Conservation (phyloP, 371 early-diverging fungal species). For the Rhizopus delemar region DNA sequence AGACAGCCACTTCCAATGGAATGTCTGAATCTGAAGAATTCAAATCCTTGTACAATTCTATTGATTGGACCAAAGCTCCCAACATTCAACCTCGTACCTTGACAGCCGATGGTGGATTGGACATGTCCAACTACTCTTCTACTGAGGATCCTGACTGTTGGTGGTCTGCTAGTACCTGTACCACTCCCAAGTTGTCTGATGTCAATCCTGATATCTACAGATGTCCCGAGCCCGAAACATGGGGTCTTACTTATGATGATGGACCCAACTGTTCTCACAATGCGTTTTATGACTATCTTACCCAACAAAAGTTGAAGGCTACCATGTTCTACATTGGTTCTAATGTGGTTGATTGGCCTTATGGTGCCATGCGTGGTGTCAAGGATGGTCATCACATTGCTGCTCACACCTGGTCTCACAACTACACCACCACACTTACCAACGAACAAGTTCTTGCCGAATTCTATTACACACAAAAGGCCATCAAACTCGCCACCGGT, state of each 20-base stretch:
- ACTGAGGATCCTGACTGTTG: slow-evolving; percentile 48
- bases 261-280: slow-evolving; percentile 58
- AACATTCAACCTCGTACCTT: slow-evolving; percentile 32
- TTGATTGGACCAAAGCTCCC: slow-evolving; percentile 50
- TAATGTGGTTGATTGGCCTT: slow-evolving; percentile 50
- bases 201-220: slow-evolving; percentile 39
- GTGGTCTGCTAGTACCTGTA: slow-evolving; percentile 48
- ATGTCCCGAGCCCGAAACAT: slow-evolving; percentile 49
- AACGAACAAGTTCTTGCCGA: slow-evolving; percentile 62
- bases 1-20: slow-evolving; percentile 43
- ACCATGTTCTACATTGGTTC: slow-evolving; percentile 43
- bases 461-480: slow-evolving; percentile 52
- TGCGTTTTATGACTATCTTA: slow-evolving; percentile 50
- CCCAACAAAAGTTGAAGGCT: slow-evolving; percentile 29
- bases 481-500: slow-evolving; percentile 57
- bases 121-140: slow-evolving; percentile 33
- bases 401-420: slow-evolving; percentile 64
- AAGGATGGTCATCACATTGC: slow-evolving; percentile 55
- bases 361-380: slow-evolving; percentile 54
- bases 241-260: slow-evolving; percentile 52
- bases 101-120: slow-evolving; percentile 31
- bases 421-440: slow-evolving; percentile 51
- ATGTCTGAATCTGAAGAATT: slow-evolving; percentile 45
- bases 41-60: slow-evolving; percentile 42
- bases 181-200: slow-evolving; percentile 35